Conservation (phyloP, 495 filamentous ascomycete genomes). For the Opeltia flavorubescens region DNA sequence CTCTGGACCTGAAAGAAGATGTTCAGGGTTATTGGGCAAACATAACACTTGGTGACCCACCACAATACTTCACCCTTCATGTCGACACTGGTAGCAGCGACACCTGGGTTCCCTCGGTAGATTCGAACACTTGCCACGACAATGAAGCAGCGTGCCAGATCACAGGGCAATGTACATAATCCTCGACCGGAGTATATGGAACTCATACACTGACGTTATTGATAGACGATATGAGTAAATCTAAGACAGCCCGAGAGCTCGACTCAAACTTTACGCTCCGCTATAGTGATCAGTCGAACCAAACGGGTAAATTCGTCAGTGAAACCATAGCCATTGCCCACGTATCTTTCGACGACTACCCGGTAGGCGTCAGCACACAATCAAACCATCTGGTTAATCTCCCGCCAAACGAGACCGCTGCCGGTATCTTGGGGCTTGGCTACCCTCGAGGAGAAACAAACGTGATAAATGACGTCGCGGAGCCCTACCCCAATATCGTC, state of each 20-base stretch:
- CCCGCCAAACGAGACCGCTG: neutral
- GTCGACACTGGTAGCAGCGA: constrained; percentile 72
- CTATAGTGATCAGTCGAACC: constrained; percentile 62
- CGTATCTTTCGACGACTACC: constrained; percentile 36
- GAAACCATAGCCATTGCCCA: constrained; percentile 56
- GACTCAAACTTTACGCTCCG: constrained; percentile 51
- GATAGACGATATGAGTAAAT: constrained; percentile 23
- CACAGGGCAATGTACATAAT: constrained; percentile 30
- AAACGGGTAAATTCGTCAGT: constrained; percentile 60
- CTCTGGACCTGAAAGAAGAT: neutral
- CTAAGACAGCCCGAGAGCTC: constrained; percentile 43
- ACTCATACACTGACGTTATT: neutral
- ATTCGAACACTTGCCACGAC: constrained; percentile 36
- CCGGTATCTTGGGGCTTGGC: constrained; percentile 67
- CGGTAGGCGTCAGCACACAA: constrained; percentile 15
- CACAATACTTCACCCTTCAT: constrained; percentile 42
- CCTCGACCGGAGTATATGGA: neutral
- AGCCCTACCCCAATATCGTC: constrained; percentile 55
- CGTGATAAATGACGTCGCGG: constrained; percentile 35
- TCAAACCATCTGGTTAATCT: constrained; percentile 28
- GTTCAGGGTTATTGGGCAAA: constrained; percentile 43
- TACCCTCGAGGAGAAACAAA: constrained; percentile 59
- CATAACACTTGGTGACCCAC: constrained; percentile 51
- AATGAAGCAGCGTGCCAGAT: constrained; percentile 31
- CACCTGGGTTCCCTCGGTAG: constrained; percentile 61